Evolutionary conservation across 305 asterid genomes (phyloP), one percentile per base, ranked within the genome.

Genomic region (Fraxinus sp.): DNA sequence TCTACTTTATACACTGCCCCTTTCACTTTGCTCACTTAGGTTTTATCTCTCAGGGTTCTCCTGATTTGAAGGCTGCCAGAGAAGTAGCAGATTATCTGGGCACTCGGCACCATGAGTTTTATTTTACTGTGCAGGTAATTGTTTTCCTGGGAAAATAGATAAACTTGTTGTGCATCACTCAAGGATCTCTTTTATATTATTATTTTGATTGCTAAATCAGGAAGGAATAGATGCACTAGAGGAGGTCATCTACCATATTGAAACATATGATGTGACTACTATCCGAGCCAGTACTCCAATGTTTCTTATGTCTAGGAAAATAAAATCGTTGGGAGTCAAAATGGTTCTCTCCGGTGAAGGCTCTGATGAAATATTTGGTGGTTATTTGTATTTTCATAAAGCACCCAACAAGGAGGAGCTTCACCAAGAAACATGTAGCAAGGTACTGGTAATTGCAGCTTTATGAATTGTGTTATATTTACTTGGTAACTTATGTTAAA

Each of bases 301-400:
- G 99, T 97, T 95, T 92, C 98, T 97, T 39, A 95, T 97, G 97
- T 97, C 99, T 24, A 91, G 99, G 76, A 97, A 97, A 88, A 97
- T 95, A 87, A 95, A 92, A 85, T 92, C 99, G 55, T 88, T 97
- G 84, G 98, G 98, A 80, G 98, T 97, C 77, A 97, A 97, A 87
- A 92, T 97, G 99, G 99, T 95, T 87, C 90, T 97, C 75, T 97
- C 99, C 79, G 98, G 99, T 83, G 99, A 97, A 97, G 99, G 99
- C 75, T 90, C 99, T 74, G 99, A 97, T 85, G 99, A 97, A 85
- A 95, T 97, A 24, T 97, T 95, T 90, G 99, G 99, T 57, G 99
- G 99, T 79, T 97, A 95, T 91, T 87, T 97, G 87, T 95, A 95
- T 83, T 95, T 97, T 86, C 99, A 97, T 79, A 97, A 97, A 93